Conservation (phyloP, 108 stramenopile genomes). For the Discostella stelligeroides region DNA sequence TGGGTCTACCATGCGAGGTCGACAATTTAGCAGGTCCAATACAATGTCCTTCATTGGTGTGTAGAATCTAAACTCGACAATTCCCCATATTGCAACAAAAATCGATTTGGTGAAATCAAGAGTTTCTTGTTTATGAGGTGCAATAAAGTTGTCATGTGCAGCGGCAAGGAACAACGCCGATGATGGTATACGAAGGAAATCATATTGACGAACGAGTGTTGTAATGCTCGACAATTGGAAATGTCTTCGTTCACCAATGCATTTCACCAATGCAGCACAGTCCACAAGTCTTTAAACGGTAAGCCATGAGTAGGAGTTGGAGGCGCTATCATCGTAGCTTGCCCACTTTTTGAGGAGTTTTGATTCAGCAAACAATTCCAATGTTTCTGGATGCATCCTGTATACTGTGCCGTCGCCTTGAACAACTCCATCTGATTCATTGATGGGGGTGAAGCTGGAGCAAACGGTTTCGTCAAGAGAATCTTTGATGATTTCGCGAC, state of each 20-base stretch:
- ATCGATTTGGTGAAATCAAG: constrained; percentile 38
- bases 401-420: background rate
- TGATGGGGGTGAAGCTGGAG: constrained; percentile 34
- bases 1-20: constrained; percentile 61
- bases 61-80: constrained; percentile 71
- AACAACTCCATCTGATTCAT: background rate
- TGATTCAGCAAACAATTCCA: constrained; percentile 20
- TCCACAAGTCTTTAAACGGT: constrained; percentile 35
- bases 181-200: constrained; percentile 74
- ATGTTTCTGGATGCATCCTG: too few species aligned
- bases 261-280: constrained; percentile 36
- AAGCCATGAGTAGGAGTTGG: constrained; percentile 41
- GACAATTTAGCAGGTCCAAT: constrained; percentile 58
- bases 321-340: constrained; percentile 25
- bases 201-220: constrained; percentile 48
- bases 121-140: constrained; percentile 62
- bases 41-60: constrained; percentile 70
- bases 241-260: constrained; percentile 33
- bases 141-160: constrained; percentile 58
- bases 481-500: constrained; percentile 26
- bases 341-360: constrained; percentile 46
- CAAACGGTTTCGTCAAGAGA: constrained; percentile 30
- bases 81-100: constrained; percentile 50
- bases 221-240: too few species aligned
- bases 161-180: constrained; percentile 51